Evolutionary conservation across 78 protist genomes (phyloP).

Genomic region (Pigoraptor vietnamica): DNA sequence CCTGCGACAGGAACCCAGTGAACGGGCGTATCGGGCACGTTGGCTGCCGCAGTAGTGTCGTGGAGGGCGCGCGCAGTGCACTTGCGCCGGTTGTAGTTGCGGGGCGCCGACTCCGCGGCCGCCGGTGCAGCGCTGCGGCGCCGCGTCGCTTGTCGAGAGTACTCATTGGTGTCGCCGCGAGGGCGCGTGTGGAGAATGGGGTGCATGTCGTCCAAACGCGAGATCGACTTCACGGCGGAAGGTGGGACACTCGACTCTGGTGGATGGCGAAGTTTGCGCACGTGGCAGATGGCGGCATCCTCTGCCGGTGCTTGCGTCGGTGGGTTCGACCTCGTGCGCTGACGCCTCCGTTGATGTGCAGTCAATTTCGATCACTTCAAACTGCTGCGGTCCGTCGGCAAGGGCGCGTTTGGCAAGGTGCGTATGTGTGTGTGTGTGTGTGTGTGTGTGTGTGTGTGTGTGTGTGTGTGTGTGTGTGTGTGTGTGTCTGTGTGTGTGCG

Average conservation of each 20-base stretch:
- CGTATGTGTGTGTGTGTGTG: background rate
- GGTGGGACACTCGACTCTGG: background rate
- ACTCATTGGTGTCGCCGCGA: too few species aligned
- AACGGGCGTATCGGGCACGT: too few species aligned
- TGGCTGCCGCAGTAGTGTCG: too few species aligned
- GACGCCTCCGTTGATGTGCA: background rate
- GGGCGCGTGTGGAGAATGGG: too few species aligned
- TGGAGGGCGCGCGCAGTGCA: too few species aligned
- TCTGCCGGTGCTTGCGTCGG: background rate
- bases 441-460: too few species aligned
- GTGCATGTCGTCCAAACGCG: background rate
- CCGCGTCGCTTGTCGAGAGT: too few species aligned
- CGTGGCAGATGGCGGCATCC: too few species aligned
- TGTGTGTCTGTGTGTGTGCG: background rate
- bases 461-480: background rate
- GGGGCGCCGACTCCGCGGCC: too few species aligned
- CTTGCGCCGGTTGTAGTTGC: too few species aligned
- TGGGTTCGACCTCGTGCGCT: background rate
- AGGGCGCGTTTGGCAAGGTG: slow-evolving; percentile 36
- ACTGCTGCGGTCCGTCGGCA: slow-evolving; percentile 35
- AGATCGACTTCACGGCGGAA: background rate
- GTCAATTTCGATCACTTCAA: slow-evolving; percentile 29
- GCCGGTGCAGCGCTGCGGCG: too few species aligned
- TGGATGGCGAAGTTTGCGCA: background rate
- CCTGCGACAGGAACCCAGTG: too few species aligned